A percentile compares a stretch with the other conserved stretches of the same genome.
phyloP scores from a whole-genome alignment of 2,329 filamentous ascomycete genomes.

The Thyridium curvatum region DNA sequence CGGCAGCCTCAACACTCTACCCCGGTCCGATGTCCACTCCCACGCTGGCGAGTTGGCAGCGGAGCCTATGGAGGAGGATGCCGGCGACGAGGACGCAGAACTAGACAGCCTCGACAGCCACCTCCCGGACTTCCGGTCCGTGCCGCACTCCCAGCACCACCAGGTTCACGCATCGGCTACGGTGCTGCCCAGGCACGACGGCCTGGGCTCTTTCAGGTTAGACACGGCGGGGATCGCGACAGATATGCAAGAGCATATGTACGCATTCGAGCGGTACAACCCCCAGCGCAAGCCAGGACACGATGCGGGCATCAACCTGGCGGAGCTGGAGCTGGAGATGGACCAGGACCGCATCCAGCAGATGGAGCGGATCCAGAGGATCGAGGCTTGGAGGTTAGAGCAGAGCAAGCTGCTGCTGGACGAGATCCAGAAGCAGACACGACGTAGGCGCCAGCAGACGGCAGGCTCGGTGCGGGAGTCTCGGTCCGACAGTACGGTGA shows the following conservation, averaged over 20 bases:
- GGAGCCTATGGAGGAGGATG: slow-evolving; percentile 24
- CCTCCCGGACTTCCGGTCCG: slow-evolving; percentile 76
- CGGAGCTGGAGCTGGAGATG: slow-evolving; percentile 43
- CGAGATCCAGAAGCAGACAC: slow-evolving; percentile 83
- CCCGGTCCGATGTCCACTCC: slow-evolving; percentile 49
- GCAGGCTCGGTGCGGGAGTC: slow-evolving; percentile 7
- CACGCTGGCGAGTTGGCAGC: slow-evolving; percentile 26
- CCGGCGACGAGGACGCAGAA: slow-evolving; percentile 58
- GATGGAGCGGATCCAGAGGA: slow-evolving; percentile 70
- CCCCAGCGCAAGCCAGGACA: slow-evolving; percentile 56
- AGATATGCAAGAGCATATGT: slow-evolving; percentile 75
- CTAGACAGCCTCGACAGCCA: slow-evolving; percentile 92
- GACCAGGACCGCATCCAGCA: slow-evolving; percentile 47
- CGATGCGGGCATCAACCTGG: slow-evolving; percentile 46
- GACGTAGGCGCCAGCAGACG: slow-evolving; percentile 49
- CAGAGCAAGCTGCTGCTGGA: slow-evolving; percentile 81
- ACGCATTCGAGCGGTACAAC: slow-evolving; percentile 83
- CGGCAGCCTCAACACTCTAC: slow-evolving; percentile 67
- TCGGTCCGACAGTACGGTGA: slow-evolving; percentile 17
- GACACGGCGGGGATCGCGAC: slow-evolving; percentile 45
- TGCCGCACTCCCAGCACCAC: slow-evolving; percentile 14
- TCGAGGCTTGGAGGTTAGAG: slow-evolving; percentile 88
- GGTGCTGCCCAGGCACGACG: slow-evolving; percentile 87
- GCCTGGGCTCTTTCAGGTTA: slow-evolving; percentile 76
- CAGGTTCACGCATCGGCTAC: slow-evolving; percentile 46